Evolutionary conservation across 345 rosid species (phyloP).

Genomic region (Lagerstroemia speciosa): DNA sequence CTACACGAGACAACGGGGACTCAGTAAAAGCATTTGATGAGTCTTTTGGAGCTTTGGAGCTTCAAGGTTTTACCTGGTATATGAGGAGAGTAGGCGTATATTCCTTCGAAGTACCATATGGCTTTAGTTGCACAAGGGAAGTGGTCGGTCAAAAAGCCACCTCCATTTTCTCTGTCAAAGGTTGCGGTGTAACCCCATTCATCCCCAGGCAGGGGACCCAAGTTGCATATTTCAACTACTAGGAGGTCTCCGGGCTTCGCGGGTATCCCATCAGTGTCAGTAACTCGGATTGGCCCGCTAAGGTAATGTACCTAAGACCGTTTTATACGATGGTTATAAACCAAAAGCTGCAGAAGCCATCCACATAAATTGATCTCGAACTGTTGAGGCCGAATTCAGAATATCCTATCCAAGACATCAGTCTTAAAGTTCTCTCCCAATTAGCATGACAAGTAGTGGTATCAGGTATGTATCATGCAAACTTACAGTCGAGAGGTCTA

Average conservation of each 20-base stretch:
- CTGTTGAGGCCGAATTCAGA: not conserved
- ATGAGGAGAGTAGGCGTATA: slow-evolving; percentile 80
- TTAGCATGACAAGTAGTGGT: too few relatives aligned
- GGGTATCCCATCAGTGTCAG: slow-evolving; percentile 53
- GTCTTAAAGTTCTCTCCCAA: too few relatives aligned
- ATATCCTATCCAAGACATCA: not conserved
- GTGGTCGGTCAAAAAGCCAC: slow-evolving; percentile 85
- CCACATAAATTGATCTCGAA: not conserved
- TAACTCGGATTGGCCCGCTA: slow-evolving; percentile 66
- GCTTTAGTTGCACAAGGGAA: slow-evolving; percentile 87
- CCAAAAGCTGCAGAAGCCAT: not conserved
- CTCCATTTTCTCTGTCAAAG: slow-evolving; percentile 83
- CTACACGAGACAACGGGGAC: not conserved
- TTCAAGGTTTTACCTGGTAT: slow-evolving; percentile 46
- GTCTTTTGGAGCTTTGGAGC: not conserved
- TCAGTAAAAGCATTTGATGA: not conserved
- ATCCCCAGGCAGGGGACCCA: slow-evolving; percentile 81
- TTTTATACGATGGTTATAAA: not conserved
- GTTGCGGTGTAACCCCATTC: slow-evolving; percentile 88
- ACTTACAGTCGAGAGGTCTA: slow-evolving; percentile 52
- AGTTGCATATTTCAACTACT: slow-evolving; percentile 67
- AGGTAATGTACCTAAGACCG: slow-evolving; percentile 54
- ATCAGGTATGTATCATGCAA: too few relatives aligned
- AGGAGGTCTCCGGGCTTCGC: slow-evolving; percentile 82
- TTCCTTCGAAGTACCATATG: slow-evolving; percentile 93